These are phyloP conservation scores for Hanseniaspora valbyensis DNA, from an alignment of 805 yeast genomes.

Conservation along the genomic window DNA sequence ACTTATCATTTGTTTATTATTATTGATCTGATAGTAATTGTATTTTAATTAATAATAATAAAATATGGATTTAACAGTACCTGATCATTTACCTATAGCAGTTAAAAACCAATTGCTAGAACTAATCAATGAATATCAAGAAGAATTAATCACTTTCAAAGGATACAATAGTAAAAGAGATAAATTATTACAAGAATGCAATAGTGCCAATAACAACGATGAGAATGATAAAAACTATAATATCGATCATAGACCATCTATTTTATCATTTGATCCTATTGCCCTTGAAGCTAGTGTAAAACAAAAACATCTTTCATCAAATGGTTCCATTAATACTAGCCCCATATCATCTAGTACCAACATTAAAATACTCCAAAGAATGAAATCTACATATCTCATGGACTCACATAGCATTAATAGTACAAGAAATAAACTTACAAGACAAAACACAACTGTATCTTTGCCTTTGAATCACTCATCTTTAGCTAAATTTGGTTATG, in stretches of 20 bases:
- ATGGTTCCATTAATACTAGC: background rate
- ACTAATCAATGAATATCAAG: conserved; percentile 43
- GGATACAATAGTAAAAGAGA: conserved; percentile 54
- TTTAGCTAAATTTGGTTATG: conserved; percentile 27
- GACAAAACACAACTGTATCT: conserved; percentile 19
- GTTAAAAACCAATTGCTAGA: conserved; percentile 32
- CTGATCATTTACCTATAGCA: conserved; percentile 32
- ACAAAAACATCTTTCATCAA: background rate
- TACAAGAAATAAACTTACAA: background rate
- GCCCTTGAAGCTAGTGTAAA: background rate
- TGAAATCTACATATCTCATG: conserved; percentile 8
- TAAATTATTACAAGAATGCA: conserved; percentile 21
- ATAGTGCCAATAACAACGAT: background rate
- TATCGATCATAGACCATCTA: background rate
- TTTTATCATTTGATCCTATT: conserved; percentile 2
- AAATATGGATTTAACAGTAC: conserved; percentile 40
- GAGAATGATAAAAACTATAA: background rate
- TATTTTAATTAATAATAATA: no score
- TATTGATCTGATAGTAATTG: no score
- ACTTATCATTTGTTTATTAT: no score
- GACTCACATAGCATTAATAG: background rate
- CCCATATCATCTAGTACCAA: background rate
- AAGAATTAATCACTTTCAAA: conserved; percentile 62
- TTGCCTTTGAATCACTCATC: conserved; percentile 18
- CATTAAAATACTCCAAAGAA: background rate